phyloP scores from a whole-genome alignment of 768 basidiomycete species.

The Tricholoma terreum region DNA sequence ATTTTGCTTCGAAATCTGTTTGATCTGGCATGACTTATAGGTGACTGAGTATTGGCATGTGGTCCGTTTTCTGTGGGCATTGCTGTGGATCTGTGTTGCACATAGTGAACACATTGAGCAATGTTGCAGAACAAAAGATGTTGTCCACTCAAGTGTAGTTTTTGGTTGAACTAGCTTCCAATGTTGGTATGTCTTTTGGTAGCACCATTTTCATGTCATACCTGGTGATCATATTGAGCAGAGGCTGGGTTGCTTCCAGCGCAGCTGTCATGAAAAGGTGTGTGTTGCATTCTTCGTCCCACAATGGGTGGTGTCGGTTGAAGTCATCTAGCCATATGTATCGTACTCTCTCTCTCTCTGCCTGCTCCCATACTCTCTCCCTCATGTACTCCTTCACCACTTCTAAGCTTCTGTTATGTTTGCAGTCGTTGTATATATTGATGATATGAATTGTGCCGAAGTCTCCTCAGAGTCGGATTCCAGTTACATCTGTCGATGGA shows the following conservation, averaged over 20 bases:
- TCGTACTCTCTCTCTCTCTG: background rate
- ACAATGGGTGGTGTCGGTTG: too few species aligned
- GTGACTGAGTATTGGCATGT: background rate
- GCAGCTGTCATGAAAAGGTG: too few species aligned
- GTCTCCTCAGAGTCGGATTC: background rate
- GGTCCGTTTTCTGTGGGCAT: background rate
- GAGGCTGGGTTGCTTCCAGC: too few species aligned
- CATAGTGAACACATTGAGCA: slow-evolving; percentile 6
- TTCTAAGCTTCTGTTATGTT: too few species aligned
- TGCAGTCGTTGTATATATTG: slow-evolving; percentile 12
- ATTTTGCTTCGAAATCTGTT: background rate
- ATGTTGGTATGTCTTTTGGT: slow-evolving; percentile 21
- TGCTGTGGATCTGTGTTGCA: slow-evolving; percentile 15
- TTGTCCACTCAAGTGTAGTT: slow-evolving; percentile 31
- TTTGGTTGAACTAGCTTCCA: slow-evolving; percentile 14
- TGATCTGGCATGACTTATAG: background rate
- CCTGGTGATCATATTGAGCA: background rate
- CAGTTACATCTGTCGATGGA: background rate
- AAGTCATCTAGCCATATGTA: too few species aligned
- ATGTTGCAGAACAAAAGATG: slow-evolving; percentile 19
- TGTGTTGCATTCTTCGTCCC: too few species aligned
- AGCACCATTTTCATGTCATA: slow-evolving; percentile 17
- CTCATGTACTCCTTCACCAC: too few species aligned
- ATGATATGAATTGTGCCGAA: too few species aligned
- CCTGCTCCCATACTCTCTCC: background rate